These are phyloP conservation scores for Hysterangium stoloniferum DNA, from an alignment of 768 basidiomycete genomes.

Conservation along the genomic window DNA sequence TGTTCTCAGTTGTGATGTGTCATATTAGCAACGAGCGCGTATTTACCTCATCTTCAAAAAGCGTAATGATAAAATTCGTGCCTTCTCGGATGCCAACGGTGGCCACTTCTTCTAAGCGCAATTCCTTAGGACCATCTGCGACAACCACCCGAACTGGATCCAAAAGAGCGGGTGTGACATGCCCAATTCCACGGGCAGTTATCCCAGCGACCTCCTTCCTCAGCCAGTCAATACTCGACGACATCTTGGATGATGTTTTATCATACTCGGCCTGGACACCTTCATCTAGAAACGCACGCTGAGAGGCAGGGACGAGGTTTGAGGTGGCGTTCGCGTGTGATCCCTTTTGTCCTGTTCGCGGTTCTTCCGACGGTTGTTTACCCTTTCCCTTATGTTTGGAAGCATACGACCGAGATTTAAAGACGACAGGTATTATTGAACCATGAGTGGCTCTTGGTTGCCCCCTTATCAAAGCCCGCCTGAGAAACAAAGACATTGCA, in stretches of 20 bases:
- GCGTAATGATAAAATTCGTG: conserved; percentile 59
- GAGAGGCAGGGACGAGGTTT: conserved; percentile 58
- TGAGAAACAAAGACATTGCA: not conserved
- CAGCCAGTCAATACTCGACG: conserved; percentile 59
- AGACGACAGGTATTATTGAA: not conserved
- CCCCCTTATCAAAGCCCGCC: not conserved
- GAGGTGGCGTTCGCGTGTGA: conserved; percentile 36
- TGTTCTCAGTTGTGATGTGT: not conserved
- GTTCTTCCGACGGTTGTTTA: not conserved
- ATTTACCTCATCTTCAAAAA: conserved; percentile 74
- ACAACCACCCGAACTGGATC: conserved; percentile 56
- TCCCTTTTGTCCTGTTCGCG: not conserved
- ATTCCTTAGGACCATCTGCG: conserved; percentile 27
- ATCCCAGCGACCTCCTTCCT: conserved; percentile 66
- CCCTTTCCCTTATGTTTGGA: conserved; percentile 6
- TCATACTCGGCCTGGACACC: conserved; percentile 51
- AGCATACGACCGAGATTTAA: conserved; percentile 3
- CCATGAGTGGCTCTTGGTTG: not conserved
- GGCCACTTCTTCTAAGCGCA: conserved; percentile 60
- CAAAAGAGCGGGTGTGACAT: conserved; percentile 66
- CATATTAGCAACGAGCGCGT: not conserved
- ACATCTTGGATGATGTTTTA: conserved; percentile 60
- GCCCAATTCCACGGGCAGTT: conserved; percentile 67
- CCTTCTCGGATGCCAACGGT: conserved; percentile 80
- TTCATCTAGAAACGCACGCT: conserved; percentile 48